Evolutionary conservation across 306 rosid species (phyloP).

Genomic region (Acacia confusa): DNA sequence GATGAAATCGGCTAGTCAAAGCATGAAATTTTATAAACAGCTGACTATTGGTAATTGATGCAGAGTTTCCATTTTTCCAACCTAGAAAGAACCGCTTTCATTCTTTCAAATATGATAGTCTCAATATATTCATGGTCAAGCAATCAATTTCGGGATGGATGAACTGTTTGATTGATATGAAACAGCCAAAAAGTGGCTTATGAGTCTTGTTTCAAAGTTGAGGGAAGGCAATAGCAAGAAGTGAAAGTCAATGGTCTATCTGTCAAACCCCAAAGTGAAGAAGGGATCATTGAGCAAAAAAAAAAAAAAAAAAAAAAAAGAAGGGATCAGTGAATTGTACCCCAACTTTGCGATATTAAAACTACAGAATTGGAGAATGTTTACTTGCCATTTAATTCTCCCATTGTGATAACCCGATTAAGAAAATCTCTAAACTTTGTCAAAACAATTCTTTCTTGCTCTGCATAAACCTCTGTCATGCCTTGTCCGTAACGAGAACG

Average conservation of each 20-base stretch:
- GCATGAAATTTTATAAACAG: conserved; percentile 12
- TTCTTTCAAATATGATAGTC: not conserved
- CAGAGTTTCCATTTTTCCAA: not conserved
- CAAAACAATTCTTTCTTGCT: conserved; percentile 83
- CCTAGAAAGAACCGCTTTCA: not conserved
- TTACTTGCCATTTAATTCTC: conserved; percentile 92
- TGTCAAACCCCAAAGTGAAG: conserved; percentile 8
- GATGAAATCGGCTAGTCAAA: not conserved
- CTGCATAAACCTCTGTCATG: conserved; percentile 78
- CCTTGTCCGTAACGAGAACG: conserved; percentile 69
- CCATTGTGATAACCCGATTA: conserved; percentile 82
- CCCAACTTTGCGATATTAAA: conserved; percentile 4
- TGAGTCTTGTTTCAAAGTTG: conserved; percentile 10
- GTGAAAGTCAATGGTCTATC: not conserved
- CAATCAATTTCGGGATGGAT: not conserved
- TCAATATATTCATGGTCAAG: not conserved
- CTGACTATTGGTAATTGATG: not conserved
- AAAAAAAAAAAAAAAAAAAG: no score
- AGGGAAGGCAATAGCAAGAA: not conserved
- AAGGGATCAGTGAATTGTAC: not conserved
- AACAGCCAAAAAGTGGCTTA: conserved; percentile 8
- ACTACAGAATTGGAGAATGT: conserved; percentile 31
- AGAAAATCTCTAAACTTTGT: conserved; percentile 89
- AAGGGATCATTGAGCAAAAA: not conserved
- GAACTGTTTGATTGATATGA: not conserved